Evolutionary conservation across 495 filamentous ascomycete species (phyloP), one percentile per base, ranked within the genome.

Genomic region (Lentithecium fluviatile): DNA sequence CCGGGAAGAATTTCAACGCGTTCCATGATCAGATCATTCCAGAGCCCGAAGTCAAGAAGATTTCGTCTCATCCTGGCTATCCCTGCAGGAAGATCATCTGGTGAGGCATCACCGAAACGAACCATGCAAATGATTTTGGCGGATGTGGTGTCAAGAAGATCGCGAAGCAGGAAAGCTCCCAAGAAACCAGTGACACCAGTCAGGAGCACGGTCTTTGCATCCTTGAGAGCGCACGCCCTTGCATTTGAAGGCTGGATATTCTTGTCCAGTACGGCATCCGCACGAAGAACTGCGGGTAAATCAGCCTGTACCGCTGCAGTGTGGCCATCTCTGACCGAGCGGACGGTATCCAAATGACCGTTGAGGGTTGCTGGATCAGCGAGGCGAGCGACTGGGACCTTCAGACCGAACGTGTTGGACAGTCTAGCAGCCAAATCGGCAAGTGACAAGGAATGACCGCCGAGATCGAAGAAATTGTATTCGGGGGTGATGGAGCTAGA

Each of bases 371-470:
- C 77, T 42, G 81, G 80, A 21, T 82, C 83, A 2, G 83, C 85
- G 36, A 88, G 80, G 40, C 80, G 80, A 46, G 79, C 80, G 37
- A 88, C 79, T 6, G 83, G 79, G 2, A 88, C 76, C 10, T 80
- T 77, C 68, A 88, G 83, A 15, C 83, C 85, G 64, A 84, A 86
- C 7, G 76, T 76, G 45, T 76, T 76, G 0, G 83, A 82, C 2
- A 87, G 58, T 50, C 78, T 77, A 2, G 80, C 81, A 19, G 84
- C 79, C 15, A 87, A 78, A 47, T 86, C 83, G 0, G 84, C 85
- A 34, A 88, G 76, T n/a, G 82, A 82, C 60, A 88, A 71, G 10
- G 83, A 86, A 70, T 88, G 85, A 1, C 85, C 85, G n/a, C 85
- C 85, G 3, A 87, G 69, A 60, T 87, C 84, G 65, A 88, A 88